Evolutionary conservation across 202 grass and related monocot genomes (phyloP), one percentile per base, ranked within the genome.

Genomic region (Setaria viridis): DNA sequence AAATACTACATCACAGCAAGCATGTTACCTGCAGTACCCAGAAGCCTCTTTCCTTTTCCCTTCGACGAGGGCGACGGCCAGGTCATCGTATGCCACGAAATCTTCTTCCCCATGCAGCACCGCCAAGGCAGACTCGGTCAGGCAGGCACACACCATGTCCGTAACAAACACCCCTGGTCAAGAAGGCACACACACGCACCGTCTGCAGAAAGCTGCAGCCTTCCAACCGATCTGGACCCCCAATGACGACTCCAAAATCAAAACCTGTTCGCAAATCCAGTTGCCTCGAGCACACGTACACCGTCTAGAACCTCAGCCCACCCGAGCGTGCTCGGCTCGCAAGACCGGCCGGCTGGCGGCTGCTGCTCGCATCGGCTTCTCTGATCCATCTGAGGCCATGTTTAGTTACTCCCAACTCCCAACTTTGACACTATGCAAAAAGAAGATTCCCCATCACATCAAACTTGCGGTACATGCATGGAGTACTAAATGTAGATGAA

Each of bases 261-360:
- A 6, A 41, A 64, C 72, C 78, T 83, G 65, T 83, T 70, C 25
- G 74, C n/a, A 12, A 79, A 54, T 50, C 77, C 39, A 47, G 80
- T 79, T 84, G 67, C 65, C 21, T 53, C 15, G 55, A 48, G 69
- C 39, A 62, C 83, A 53, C 25, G 14, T 63, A 63, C 63, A 21
- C 86, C 85, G 30, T 83, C 86, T 53, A 83, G 80, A 88, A 78
- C 86, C 86, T 78, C 86, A 87, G 21, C 5, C 32, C 79, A 70
- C 42, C 37, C 25, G 80, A 64, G 55, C 76, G 47, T 70, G 86
- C 80, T 71, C 29, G 12, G 29, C 60, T 88, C 59, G 73, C 70
- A 32, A 82, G 78, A 60, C 68, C 62, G 48, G 48, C 48, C 12
- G 17, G 4, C 13, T 5, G 43, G 59, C 35, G 3, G 35, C 82